These are phyloP conservation scores for Crithidia bombi DNA, from an alignment of 208 protist species.

Conservation along the genomic window DNA sequence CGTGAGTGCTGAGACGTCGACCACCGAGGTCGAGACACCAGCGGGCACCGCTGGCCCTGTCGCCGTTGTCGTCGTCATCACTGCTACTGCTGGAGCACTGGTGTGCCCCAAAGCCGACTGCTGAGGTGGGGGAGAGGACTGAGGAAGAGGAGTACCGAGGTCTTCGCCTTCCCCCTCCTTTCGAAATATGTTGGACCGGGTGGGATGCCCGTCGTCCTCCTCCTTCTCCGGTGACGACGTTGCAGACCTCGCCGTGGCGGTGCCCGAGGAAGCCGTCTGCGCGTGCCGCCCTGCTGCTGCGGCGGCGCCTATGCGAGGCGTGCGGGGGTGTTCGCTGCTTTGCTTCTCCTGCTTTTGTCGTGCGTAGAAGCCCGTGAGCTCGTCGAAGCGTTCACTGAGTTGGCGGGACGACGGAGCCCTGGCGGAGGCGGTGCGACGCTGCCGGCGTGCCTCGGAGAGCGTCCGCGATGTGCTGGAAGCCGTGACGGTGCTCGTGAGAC, in stretches of 20 bases:
- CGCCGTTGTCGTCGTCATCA: background rate
- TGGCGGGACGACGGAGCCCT: conserved; percentile 59
- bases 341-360: conserved; percentile 34
- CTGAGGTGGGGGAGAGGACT: background rate
- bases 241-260: background rate
- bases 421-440: conserved; percentile 52
- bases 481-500: conserved; percentile 1
- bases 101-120: background rate
- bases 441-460: conserved; percentile 15
- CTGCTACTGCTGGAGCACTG: background rate
- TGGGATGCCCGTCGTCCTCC: background rate
- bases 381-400: conserved; percentile 64
- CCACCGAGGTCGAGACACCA: conserved; percentile 28
- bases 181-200: background rate
- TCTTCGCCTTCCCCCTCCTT: background rate
- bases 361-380: conserved; percentile 70
- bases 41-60: background rate
- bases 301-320: conserved; percentile 2
- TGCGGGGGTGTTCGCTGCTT: conserved; percentile 24
- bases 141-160: background rate
- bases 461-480: background rate
- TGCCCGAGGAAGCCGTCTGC: background rate
- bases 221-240: background rate
- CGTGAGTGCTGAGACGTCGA: conserved; percentile 70
- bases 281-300: background rate